Evolutionary conservation across 2,329 filamentous ascomycete genomes (phyloP).

Genomic region (Epicoccum nigrum): DNA sequence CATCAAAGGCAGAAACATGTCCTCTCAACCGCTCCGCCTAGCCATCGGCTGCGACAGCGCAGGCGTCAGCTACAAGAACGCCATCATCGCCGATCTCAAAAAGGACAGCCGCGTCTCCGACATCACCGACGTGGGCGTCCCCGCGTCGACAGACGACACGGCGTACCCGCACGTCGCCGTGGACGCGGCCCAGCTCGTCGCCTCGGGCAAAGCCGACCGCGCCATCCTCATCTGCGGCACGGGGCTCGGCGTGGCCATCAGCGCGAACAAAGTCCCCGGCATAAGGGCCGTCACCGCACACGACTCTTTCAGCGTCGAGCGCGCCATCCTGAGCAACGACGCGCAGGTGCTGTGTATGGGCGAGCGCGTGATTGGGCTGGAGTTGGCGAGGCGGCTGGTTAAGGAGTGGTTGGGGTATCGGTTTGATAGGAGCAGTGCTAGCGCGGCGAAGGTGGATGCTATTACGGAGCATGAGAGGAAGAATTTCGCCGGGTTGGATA

Average conservation of each 20-base stretch:
- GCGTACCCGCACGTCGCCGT: slow-evolving; percentile 82
- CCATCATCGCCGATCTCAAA: slow-evolving; percentile 75
- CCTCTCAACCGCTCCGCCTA: slow-evolving; percentile 56
- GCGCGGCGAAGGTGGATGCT: slow-evolving; percentile 61
- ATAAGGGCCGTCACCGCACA: slow-evolving; percentile 88
- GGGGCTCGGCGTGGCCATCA: slow-evolving; percentile 83
- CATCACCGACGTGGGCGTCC: slow-evolving; percentile 77
- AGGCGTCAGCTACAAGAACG: slow-evolving; percentile 78
- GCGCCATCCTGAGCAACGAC: slow-evolving; percentile 81
- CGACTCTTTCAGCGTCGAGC: slow-evolving; percentile 83
- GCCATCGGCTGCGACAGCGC: slow-evolving; percentile 73
- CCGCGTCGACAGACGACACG: slow-evolving; percentile 71
- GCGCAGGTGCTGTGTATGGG: slow-evolving; percentile 88
- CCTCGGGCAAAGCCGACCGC: slow-evolving; percentile 71
- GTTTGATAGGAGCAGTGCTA: slow-evolving; percentile 72
- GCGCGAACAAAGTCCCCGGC: slow-evolving; percentile 86
- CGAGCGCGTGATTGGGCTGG: slow-evolving; percentile 80
- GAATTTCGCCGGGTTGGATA: slow-evolving; percentile 34
- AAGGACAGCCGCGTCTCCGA: slow-evolving; percentile 69
- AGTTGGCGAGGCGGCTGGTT: slow-evolving; percentile 77
- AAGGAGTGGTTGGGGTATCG: slow-evolving; percentile 85
- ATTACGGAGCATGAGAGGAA: slow-evolving; percentile 57
- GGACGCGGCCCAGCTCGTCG: slow-evolving; percentile 69
- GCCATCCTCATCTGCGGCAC: slow-evolving; percentile 85
- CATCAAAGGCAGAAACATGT: slow-evolving; percentile 12